Base-by-base conservation (phyloP, 2,329 filamentous ascomycete species). In the Hymenoscyphus linearis region DNA sequence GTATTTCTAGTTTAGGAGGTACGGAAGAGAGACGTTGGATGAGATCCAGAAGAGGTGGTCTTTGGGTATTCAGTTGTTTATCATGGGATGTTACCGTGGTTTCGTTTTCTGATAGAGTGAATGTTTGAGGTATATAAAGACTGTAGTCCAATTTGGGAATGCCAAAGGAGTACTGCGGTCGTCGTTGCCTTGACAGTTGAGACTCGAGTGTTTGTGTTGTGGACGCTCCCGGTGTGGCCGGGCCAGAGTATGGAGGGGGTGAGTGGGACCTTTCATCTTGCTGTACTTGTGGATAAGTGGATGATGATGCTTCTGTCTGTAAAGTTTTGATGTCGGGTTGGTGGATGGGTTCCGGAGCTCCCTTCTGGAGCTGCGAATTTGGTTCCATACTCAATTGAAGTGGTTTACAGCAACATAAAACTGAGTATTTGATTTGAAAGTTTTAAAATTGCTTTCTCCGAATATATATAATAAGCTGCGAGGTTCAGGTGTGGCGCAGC, bases 1-100 rank as follows among this genome's bases (percentile, higher is more conserved):
- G 75, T 25, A 85, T 76, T 63, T 80, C 76, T 0, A 79, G 81
- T 67, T 85, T 85, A 6, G 82, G 82, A 22, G 82, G 82, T 0
- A 85, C 74, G 1, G 78, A 77, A 14, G 80, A 77, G 60, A 83
- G 78, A 35, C 73, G 69, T 37, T 79, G 77, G 27, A 85, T 68
- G 25, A 84, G 73, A 3, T 77, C 71, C 4, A 76, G 72, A 36
- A 85, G 74, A 5, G 78, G 79, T 14, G 70, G 69, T 27, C 75
- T 75, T 59, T 79, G 79, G 61, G 74, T 73, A 4, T 79, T 81
- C 3, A 84, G 74, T 65, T 80, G 78, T n/a, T 76, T 75, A 1
- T 79, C 77, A 50, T 77, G 76, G 57, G 78, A 79, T 25, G 75
- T 76, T 60, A 84, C 75, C 9, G 76, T 77, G 13, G 76, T 81